These are phyloP conservation scores for Tetrahymena borealis DNA, from an alignment of 73 alveolate genomes.

Conservation along the genomic window DNA sequence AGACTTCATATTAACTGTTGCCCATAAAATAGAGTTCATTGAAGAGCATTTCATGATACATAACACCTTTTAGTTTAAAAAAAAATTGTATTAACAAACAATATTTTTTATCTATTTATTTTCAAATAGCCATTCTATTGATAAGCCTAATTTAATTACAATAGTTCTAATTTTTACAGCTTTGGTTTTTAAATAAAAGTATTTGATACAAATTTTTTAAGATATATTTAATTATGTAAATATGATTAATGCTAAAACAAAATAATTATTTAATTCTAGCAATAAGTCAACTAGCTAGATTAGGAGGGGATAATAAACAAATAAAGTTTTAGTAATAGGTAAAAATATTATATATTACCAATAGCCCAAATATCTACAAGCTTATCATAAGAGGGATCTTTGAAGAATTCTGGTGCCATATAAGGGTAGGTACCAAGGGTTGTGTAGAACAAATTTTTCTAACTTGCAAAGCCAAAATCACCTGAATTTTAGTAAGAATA, in stretches of 20 bases:
- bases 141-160: too few species aligned
- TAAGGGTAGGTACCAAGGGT: conserved; percentile 41
- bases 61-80: conserved; percentile 2
- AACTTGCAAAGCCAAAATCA: conserved; percentile 42
- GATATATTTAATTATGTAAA: too few species aligned
- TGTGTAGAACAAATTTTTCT: conserved; percentile 17
- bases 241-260: too few species aligned
- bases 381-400: conserved; percentile 17
- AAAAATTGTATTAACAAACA: not conserved
- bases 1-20: conserved; percentile 32
- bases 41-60: conserved; percentile 32
- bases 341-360: not conserved
- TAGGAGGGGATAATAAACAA: too few species aligned
- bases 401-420: conserved; percentile 46
- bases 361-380: conserved; percentile 35
- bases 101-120: not conserved
- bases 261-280: too few species aligned
- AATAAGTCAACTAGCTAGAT: too few species aligned
- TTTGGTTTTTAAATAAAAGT: too few species aligned
- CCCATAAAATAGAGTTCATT: conserved; percentile 39
- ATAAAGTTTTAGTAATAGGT: not conserved
- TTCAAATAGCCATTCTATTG: not conserved
- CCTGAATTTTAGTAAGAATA: too few species aligned
- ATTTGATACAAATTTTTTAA: too few species aligned
- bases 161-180: too few species aligned